Evolutionary conservation across 352 stramenopile genomes (phyloP), one percentile per base, ranked within the genome.

Genomic region (Phytophthora aleatoria): DNA sequence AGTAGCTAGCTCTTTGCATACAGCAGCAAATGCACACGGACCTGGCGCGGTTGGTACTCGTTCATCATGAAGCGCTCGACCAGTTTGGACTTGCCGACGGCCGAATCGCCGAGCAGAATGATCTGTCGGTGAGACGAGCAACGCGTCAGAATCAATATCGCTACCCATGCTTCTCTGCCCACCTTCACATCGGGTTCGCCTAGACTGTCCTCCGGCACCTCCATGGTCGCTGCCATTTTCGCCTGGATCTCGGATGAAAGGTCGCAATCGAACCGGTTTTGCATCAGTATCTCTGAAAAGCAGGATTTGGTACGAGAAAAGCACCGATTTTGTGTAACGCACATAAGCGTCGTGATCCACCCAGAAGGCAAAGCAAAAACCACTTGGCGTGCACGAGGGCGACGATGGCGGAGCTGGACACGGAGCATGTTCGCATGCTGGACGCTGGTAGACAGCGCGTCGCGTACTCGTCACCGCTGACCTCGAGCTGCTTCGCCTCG

Each of bases 11-110:
- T 5, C 15, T 36, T 26, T 38, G 7, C 4, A 27, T 44, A 26
- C 20, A 57, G 3, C 15, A 43, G 13, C 20, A 56, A 27, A 52
- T 8, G 0, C 10, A 15, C 4, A 41, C 55, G 8, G 4, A 91
- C 83, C 74, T 94, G 89, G 20, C 92, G 79, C 11, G 94, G 92
- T 73, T 98, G 92, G 62, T 98, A 99, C 61, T 99, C 93, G 77
- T 98, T 95, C 82, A 98, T 97, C 61, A 99, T 91, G 70, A 96
- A 99, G 43, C 94, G 81, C 67, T 98, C 96, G 36, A 98, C 90
- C 27, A 99, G 79, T 74, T 99, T 99, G 36, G 87, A 96, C 77
- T 99, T 99, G 44, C 96, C 96, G 28, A 98, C 95, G 7, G 94
- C 96, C 58, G 91, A 97, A 69, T 98, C 96, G 7, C 94, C 94